Evolutionary conservation across 306 rosid genomes (phyloP), one percentile per base, ranked within the genome.

Genomic region (Calophaca sinica): DNA sequence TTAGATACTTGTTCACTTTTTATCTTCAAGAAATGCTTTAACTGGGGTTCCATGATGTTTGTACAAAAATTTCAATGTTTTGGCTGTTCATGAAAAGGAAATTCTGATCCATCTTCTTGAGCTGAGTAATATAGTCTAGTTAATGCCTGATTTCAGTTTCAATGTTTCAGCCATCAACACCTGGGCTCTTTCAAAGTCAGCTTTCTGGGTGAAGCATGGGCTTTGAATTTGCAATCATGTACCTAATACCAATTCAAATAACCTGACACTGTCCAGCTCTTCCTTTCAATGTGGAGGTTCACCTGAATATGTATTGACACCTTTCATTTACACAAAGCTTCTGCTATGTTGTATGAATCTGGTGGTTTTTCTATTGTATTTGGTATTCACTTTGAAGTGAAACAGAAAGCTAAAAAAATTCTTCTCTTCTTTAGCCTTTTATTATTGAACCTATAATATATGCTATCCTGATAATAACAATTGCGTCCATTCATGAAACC

Each of bases 181-280:
- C 26, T 20, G 26, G 26, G 26, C 26, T 20, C 46, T 71, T 72
- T 72, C 76, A 73, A 60, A 59, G 58, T 72, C 60, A 26, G 46
- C 60, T 72, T 72, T 68, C 70, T 64, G 32, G 67, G 60, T 64
- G 85, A 76, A 82, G 71, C 74, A 48, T 55, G 74, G 63, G 69
- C 78, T 81, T 48, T 81, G 76, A 76, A 75, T 62, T 62, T 62
- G 77, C 62, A 76, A 55, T 15, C 64, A 70, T 81, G 60, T 41
- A 62, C 51, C 42, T 52, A 51, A 70, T 78, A 20, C 70, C 28
- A 60, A 20, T 31, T 57, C 48, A 58, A 77, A 52, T 53, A 53
- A 54, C 26, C 20, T 63, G 39, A 63, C 48, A 38, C 11, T 51
- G 36, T 38, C 28, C 51, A 20, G 80, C 51, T 58, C 62, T 58